These are phyloP conservation scores for Isatis tinctoria DNA, from an alignment of 345 rosid species.

Conservation along the genomic window DNA sequence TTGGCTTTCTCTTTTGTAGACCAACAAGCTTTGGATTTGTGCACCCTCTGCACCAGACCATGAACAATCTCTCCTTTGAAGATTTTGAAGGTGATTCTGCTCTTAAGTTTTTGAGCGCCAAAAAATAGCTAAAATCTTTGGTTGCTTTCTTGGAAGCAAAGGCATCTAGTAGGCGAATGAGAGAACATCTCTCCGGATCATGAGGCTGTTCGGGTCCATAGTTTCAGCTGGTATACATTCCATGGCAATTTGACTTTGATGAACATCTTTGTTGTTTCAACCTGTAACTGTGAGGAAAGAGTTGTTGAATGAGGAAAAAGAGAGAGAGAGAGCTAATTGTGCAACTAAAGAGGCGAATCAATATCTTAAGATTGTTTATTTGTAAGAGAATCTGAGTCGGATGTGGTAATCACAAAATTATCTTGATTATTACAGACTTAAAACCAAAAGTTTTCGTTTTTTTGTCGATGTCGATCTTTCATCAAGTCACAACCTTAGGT, in stretches of 20 bases:
- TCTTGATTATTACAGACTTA: too few relatives aligned
- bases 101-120: conserved; percentile 47
- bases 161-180: conserved; percentile 51
- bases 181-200: conserved; percentile 57
- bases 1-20: too few relatives aligned
- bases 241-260: conserved; percentile 59
- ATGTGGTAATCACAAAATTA: not conserved
- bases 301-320: too few relatives aligned
- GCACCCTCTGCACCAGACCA: conserved; percentile 22
- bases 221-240: conserved; percentile 66
- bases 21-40: too few relatives aligned
- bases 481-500: too few relatives aligned
- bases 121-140: conserved; percentile 61
- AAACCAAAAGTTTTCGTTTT: too few relatives aligned
- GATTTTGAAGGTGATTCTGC: conserved; percentile 64
- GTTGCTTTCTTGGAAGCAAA: conserved; percentile 52
- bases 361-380: not conserved
- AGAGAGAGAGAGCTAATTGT: too few relatives aligned
- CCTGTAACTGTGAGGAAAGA: not conserved
- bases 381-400: not conserved
- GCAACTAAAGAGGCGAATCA: not conserved
- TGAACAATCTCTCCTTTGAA: conserved; percentile 63
- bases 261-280: conserved; percentile 37
- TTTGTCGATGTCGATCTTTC: too few relatives aligned
- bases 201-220: conserved; percentile 49